Evolutionary conservation across 2,329 filamentous ascomycete genomes (phyloP).

Genomic region (Paracoccidioides lutzii): DNA sequence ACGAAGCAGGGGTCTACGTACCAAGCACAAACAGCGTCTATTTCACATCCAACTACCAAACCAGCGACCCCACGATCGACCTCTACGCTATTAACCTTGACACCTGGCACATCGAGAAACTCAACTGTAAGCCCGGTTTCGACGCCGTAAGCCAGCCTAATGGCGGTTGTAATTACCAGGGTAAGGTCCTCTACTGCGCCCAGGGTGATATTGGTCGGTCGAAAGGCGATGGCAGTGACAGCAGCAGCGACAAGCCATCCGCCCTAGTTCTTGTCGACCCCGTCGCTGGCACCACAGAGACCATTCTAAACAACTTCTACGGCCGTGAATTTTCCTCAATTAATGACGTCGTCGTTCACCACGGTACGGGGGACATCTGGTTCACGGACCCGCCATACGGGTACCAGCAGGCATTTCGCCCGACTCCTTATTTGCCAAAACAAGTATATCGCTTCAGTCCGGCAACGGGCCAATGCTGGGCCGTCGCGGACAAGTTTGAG

Average conservation of each 20-base stretch:
- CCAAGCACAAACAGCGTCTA: slow-evolving; percentile 21
- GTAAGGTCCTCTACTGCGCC: slow-evolving; percentile 30
- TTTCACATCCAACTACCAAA: slow-evolving; percentile 27
- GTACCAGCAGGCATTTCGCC: slow-evolving; percentile 24
- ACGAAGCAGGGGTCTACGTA: slow-evolving; percentile 35
- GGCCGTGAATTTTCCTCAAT: slow-evolving; percentile 27
- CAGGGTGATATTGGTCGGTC: slow-evolving; percentile 23
- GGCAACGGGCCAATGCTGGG: slow-evolving; percentile 20
- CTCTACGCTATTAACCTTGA: slow-evolving; percentile 13
- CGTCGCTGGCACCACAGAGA: slow-evolving; percentile 14
- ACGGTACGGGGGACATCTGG: slow-evolving; percentile 24
- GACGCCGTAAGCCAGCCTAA: slow-evolving; percentile 9
- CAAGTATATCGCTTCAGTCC: slow-evolving; percentile 31
- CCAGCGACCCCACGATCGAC: slow-evolving; percentile 14
- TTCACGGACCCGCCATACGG: slow-evolving; percentile 30
- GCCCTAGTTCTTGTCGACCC: slow-evolving; percentile 15
- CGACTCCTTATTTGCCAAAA: slow-evolving; percentile 21
- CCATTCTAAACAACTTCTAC: slow-evolving; percentile 22
- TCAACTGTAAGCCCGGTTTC: slow-evolving; percentile 10
- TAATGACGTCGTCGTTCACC: slow-evolving; percentile 27
- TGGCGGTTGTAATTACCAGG: slow-evolving; percentile 12
- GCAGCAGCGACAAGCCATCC: slow-evolving; percentile 4
- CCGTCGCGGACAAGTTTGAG: slow-evolving; percentile 28
- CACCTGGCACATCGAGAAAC: slow-evolving; percentile 8
- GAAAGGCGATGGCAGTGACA: too few relatives aligned